Evolutionary conservation across 2,329 filamentous ascomycete genomes (phyloP).

Genomic region (Paraconiothyrium sp.): DNA sequence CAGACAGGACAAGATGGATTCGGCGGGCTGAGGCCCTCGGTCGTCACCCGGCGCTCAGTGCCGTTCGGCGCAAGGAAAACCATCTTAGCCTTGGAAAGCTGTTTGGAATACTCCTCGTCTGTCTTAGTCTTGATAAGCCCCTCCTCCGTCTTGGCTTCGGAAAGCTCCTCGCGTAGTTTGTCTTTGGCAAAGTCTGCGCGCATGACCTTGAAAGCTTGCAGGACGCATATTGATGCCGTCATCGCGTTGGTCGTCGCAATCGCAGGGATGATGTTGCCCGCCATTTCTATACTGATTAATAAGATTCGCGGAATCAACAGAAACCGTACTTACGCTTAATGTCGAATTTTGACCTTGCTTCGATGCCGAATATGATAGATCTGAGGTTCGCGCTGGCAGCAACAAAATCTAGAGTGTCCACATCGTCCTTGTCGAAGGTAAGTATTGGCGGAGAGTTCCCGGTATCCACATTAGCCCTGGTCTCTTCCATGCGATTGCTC

Average conservation of each 20-base stretch:
- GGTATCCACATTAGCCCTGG: constrained; percentile 66
- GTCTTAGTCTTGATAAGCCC: background rate
- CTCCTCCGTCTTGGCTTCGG: background rate
- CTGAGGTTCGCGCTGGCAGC: constrained; percentile 89
- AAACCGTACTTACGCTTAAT: constrained; percentile 72
- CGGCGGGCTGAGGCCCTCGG: constrained; percentile 67
- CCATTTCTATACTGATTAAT: constrained; percentile 74
- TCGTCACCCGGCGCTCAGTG: constrained; percentile 67
- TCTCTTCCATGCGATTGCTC: constrained; percentile 74
- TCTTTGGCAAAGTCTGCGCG: constrained; percentile 72
- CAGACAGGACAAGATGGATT: constrained; percentile 88
- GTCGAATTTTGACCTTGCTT: constrained; percentile 89
- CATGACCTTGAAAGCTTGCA: constrained; percentile 92
- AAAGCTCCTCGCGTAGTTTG: constrained; percentile 66
- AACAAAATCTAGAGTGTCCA: constrained; percentile 94
- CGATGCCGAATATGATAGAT: constrained; percentile 88
- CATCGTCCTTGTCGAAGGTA: constrained; percentile 95
- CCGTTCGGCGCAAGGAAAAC: constrained; percentile 79
- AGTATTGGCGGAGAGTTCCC: constrained; percentile 67
- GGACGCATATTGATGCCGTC: constrained; percentile 88
- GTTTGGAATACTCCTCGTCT: constrained; percentile 41
- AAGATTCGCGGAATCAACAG: background rate
- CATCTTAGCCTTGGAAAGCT: constrained; percentile 77
- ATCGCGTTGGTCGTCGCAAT: constrained; percentile 99
- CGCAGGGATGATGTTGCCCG: constrained; percentile 97